Evolutionary conservation across 2,329 filamentous ascomycete genomes (phyloP), one percentile per base, ranked within the genome.

Genomic region (Talaromyces marneffei): DNA sequence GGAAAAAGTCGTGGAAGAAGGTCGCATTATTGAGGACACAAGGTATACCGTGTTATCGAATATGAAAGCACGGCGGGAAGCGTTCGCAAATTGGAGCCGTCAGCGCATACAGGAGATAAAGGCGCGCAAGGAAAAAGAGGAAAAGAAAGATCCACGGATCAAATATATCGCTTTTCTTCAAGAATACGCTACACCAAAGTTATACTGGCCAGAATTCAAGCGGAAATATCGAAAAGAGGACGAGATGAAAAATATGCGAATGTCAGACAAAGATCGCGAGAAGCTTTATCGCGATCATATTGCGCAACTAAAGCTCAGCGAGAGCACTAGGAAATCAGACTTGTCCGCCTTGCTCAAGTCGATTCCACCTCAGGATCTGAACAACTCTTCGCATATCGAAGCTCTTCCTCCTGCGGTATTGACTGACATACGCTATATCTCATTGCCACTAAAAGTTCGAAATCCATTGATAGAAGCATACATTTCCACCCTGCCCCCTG

Each of bases 191-290:
- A 94, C 88, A 0, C 88, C 91, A 0, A 97, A 96, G 76, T 82
- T 99, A 1, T 99, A 96, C 80, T 99, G 94, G 94, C 88, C 91
- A 0, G 94, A 99, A 72, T 99, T 99, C 77, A 91, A 90, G 69
- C 83, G 94, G 35, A 99, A 97, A 72, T 94, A 86, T 75, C 89
- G 88, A 66, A 92, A 89, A 66, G 92, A 96, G 65, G 75, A 84
- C 0, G 83, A 87, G 57, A 92, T 99, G 89, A 79, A 74, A 60
- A 75, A 78, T 58, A 68, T 69, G 5, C 70, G 76, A 18, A 64
- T 81, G 46, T 72, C 73, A 23, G 79, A 81, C 63, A 80, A 78
- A 64, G 79, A 81, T 57, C 74, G 78, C 5, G 79, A 81, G 65
- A 80, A 79, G 63, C 70, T 74, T 63, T 81, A 81, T 64, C 74